Base-by-base conservation (phyloP, 2,329 filamentous ascomycete genomes). In the Botrytis squamosa region DNA sequence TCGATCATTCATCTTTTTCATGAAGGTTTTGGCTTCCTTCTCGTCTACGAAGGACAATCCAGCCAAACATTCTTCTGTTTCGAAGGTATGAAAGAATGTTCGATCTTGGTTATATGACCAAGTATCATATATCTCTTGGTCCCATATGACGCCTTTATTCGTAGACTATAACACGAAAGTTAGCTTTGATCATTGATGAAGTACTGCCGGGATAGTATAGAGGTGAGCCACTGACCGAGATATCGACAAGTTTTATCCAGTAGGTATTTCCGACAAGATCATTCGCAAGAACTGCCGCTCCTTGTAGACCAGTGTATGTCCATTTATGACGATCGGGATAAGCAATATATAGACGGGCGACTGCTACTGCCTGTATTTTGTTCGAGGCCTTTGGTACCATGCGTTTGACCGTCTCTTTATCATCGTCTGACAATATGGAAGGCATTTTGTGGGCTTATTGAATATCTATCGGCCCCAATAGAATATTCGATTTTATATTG, bases 71-170 rank as follows among this genome's bases (percentile, higher is more conserved):
- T 97, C 91, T 83, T 98, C 95, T 73, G 97, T 88, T 84, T 99
- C 96, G 82, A 99, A 99, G 9, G 93, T 94, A 84, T 98, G 95
- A 84, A 99, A 99, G 84, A 98, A 99, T 75, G 93, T 95, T 75
- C 96, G 91, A 82, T 99, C 96, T 81, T 98, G 95, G 84, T 98
- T 97, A 86, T 98, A 99, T 76, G 88, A 87, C 87, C 97, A 98
- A 69, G 90, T 91, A 79, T 99, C 95, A 84, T 97, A 99, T 79
- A 99, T 94, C 84, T 99, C 96, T 84, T 98, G 95, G 80, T 97
- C 95, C 94, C 94, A 98, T 80, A 98, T 92, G 69, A 98, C 94
- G 74, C 95, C 95, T 81, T 92, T 89, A 81, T 90, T 91, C 69
- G 91, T 86, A 73, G 93, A 88, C 91, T 95, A 81, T 64, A 57